Conservation (phyloP, 2,329 filamentous ascomycete species). For the Calonectria pauciramosa region DNA sequence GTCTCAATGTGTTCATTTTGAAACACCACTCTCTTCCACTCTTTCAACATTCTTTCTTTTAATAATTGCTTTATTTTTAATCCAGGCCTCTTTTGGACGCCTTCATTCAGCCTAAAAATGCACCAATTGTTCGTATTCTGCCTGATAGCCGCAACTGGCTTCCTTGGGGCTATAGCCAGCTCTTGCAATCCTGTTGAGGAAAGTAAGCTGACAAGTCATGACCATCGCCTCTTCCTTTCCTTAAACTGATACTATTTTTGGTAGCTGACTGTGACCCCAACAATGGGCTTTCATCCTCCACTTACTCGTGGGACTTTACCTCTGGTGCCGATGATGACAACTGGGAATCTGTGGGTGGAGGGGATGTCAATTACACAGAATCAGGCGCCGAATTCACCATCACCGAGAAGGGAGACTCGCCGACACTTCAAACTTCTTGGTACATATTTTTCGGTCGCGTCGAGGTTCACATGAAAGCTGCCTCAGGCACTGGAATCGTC, state of each 20-base stretch:
- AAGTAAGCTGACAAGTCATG: constrained; percentile 23
- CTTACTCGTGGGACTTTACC: constrained; percentile 39
- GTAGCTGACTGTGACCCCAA: constrained; percentile 28
- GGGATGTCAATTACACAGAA: constrained; percentile 34
- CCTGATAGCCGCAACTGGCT: not conserved
- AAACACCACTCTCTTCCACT: not conserved
- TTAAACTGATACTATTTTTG: constrained; percentile 4
- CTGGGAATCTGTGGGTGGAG: constrained; percentile 37
- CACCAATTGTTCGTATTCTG: not conserved
- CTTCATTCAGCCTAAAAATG: not conserved
- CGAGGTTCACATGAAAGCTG: constrained; percentile 77
- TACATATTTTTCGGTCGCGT: constrained; percentile 89
- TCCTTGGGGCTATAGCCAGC: not conserved
- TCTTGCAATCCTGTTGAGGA: constrained; percentile 39
- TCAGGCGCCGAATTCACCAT: constrained; percentile 63
- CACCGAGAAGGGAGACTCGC: constrained; percentile 66
- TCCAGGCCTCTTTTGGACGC: not conserved
- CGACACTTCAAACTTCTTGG: constrained; percentile 77
- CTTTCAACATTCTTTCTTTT: not conserved
- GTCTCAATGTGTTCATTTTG: not conserved
- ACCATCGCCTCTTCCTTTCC: not conserved
- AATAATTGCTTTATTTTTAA: not conserved
- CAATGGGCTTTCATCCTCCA: constrained; percentile 31
- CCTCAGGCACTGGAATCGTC: constrained; percentile 81
- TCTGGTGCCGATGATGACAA: constrained; percentile 37